phyloP scores from a whole-genome alignment of 345 rosid genomes.

The Acer saccharum region DNA sequence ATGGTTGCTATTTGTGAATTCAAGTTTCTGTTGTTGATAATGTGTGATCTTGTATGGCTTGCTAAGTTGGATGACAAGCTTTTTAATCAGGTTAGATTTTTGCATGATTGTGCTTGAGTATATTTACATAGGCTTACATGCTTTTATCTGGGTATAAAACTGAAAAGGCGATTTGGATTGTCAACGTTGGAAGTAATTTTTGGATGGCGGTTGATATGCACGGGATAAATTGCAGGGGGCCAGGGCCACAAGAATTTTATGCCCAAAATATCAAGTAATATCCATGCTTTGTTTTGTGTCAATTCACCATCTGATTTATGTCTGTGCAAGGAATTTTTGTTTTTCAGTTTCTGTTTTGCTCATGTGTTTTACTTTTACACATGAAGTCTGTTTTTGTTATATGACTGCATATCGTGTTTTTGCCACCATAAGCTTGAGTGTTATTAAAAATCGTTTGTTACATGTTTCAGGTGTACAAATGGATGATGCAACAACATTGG shows the following conservation, averaged over 20 bases:
- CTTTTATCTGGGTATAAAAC: not conserved
- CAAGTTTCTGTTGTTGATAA: not conserved
- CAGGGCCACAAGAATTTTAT: not conserved
- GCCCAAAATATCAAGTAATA: not conserved
- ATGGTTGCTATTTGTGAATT: not conserved
- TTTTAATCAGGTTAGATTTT: not conserved
- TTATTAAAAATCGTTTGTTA: not conserved
- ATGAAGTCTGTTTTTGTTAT: not conserved
- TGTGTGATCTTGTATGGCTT: not conserved
- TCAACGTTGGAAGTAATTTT: not conserved
- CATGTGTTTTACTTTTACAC: not conserved
- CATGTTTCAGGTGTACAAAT: conserved; percentile 72
- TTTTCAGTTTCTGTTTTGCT: not conserved
- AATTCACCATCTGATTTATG: not conserved
- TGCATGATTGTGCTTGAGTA: not conserved
- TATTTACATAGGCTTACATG: not conserved
- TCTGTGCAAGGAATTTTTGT: not conserved
- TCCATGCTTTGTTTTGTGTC: not conserved
- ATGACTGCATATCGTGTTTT: not conserved
- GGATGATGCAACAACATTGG: conserved; percentile 94
- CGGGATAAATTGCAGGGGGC: not conserved
- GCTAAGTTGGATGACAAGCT: not conserved
- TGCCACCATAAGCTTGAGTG: not conserved
- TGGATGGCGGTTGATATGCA: not conserved
- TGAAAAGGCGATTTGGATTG: not conserved